phyloP scores from a whole-genome alignment of 768 basidiomycete species.

The Rhodotorula sphaerocarpa region DNA sequence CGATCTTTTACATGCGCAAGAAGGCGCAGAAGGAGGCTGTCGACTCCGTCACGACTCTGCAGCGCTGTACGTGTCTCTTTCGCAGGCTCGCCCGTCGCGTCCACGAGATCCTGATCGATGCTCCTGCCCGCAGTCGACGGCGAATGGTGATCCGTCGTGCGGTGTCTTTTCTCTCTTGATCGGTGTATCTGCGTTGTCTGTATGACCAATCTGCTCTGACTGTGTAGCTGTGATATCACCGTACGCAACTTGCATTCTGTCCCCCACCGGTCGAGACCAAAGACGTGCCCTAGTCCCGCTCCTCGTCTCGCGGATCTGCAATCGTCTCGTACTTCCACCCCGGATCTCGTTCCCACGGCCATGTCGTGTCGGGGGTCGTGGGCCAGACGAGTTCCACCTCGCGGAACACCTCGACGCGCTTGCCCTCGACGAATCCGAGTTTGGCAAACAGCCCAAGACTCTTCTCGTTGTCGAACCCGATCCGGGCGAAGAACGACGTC shows the following conservation, averaged over 20 bases:
- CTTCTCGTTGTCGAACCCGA: constrained; percentile 59
- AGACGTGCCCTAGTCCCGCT: constrained; percentile 10
- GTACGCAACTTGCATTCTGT: too few species aligned
- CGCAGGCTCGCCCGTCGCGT: too few species aligned
- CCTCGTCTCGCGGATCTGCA: constrained; percentile 15
- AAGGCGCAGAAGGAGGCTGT: constrained; percentile 97
- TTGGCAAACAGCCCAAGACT: constrained; percentile 66
- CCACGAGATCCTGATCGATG: not conserved
- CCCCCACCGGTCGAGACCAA: not conserved
- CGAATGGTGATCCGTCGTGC: constrained; percentile 12
- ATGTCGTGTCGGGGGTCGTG: not conserved
- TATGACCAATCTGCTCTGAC: too few species aligned
- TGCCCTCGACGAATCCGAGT: constrained; percentile 65
- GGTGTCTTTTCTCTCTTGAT: not conserved
- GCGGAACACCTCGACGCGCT: constrained; percentile 62
- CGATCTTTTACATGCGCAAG: constrained; percentile 97
- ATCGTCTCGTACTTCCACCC: constrained; percentile 10
- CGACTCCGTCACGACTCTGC: constrained; percentile 65
- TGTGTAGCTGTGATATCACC: too few species aligned
- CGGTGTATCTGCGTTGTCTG: too few species aligned
- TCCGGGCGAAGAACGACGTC: constrained; percentile 57
- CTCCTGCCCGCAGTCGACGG: constrained; percentile 15
- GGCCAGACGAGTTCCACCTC: constrained; percentile 69
- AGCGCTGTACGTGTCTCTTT: constrained; percentile 61
- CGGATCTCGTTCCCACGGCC: constrained; percentile 15